phyloP scores from a whole-genome alignment of 169 alveolate genomes.

The Cryptosporidium bovis region DNA sequence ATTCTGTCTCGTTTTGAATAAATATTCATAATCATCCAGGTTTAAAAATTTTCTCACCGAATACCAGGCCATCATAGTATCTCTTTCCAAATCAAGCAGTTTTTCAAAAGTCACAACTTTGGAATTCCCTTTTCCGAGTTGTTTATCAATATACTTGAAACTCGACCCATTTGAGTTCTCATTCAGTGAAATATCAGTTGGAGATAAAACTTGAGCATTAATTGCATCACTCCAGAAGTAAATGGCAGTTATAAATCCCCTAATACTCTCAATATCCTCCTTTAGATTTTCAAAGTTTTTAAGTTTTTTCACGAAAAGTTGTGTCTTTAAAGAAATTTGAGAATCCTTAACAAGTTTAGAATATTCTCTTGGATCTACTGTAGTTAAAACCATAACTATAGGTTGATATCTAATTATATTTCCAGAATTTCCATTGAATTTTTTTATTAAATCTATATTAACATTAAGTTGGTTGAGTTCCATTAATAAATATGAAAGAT shows the following conservation, averaged over 20 bases:
- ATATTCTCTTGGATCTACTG: slow-evolving; percentile 52
- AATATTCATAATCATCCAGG: slow-evolving; percentile 6
- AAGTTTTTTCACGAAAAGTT: slow-evolving; percentile 46
- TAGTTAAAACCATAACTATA: slow-evolving; percentile 45
- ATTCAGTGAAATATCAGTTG: not conserved
- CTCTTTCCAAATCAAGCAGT: slow-evolving; percentile 52
- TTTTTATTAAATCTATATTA: slow-evolving; percentile 21
- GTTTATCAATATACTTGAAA: not conserved
- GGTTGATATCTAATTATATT: slow-evolving; percentile 65
- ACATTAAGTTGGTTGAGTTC: slow-evolving; percentile 40
- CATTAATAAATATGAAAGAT: slow-evolving; percentile 47
- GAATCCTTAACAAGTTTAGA: slow-evolving; percentile 39
- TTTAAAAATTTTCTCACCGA: slow-evolving; percentile 49
- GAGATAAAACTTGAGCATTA: slow-evolving; percentile 6
- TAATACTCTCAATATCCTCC: slow-evolving; percentile 58
- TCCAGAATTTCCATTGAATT: slow-evolving; percentile 50
- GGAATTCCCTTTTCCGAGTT: not conserved
- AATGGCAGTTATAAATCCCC: slow-evolving; percentile 57
- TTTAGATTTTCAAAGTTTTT: slow-evolving; percentile 52
- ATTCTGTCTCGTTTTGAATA: slow-evolving; percentile 29
- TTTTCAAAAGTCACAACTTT: slow-evolving; percentile 1
- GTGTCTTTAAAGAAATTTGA: slow-evolving; percentile 46
- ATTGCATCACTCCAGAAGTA: slow-evolving; percentile 73
- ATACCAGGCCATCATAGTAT: slow-evolving; percentile 65
- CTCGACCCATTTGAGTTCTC: not conserved